Percentiles rank a stretch among this genome's conserved stretches.
phyloP scores from a whole-genome alignment of 441 rosid species.

The Macaranga tanarius region DNA sequence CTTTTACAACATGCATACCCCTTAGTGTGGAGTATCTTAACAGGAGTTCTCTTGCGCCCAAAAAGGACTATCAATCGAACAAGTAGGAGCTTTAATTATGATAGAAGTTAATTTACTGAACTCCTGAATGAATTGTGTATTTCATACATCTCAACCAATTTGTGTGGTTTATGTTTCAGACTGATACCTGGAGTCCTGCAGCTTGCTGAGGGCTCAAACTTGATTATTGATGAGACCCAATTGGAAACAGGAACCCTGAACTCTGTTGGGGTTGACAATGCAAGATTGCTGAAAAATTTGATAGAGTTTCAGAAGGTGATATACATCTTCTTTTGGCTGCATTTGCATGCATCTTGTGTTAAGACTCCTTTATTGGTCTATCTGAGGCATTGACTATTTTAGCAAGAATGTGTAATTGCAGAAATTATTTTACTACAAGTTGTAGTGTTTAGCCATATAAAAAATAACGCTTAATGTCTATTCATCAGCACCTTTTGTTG shows the following conservation, averaged over 20 bases:
- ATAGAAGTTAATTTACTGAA: not conserved
- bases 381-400: not conserved
- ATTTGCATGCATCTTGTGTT: not conserved
- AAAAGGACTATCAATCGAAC: conserved; percentile 71
- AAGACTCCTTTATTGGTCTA: not conserved
- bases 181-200: conserved; percentile 73
- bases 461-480: not conserved
- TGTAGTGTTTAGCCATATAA: not conserved
- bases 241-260: conserved; percentile 72
- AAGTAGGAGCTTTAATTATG: conserved; percentile 37
- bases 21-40: conserved; percentile 74
- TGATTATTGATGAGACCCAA: conserved; percentile 71
- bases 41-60: conserved; percentile 61
- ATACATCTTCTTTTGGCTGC: conserved; percentile 2
- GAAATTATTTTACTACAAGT: too few relatives aligned
- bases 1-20: conserved; percentile 59
- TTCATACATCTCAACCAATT: not conserved
- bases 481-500: not conserved
- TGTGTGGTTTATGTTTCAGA: conserved; percentile 37
- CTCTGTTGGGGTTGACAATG: conserved; percentile 73
- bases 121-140: not conserved
- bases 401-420: not conserved
- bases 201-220: conserved; percentile 78
- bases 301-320: conserved; percentile 73
- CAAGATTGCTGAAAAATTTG: conserved; percentile 62